These are phyloP conservation scores for Boletus pseudo-olivaceus DNA, from an alignment of 768 basidiomycete genomes.

Conservation along the genomic window DNA sequence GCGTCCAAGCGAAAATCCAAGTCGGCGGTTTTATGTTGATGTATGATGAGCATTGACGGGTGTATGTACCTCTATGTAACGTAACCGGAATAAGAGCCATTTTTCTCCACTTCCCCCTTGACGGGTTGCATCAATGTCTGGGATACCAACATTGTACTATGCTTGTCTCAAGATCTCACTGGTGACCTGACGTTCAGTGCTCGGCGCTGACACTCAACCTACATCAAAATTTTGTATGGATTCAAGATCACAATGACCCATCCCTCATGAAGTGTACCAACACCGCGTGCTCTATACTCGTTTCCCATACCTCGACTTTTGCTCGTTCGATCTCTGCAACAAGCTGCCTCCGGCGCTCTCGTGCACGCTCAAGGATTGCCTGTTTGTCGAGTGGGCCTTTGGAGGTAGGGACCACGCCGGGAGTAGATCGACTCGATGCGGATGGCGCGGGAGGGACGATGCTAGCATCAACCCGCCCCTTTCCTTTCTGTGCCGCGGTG, in stretches of 20 bases:
- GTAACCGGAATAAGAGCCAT: slow-evolving; percentile 8
- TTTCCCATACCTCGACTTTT: slow-evolving; percentile 71
- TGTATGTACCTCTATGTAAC: slow-evolving; percentile 25
- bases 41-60: background rate
- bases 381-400: slow-evolving; percentile 30
- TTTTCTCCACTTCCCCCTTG: background rate
- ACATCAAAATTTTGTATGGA: background rate
- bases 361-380: slow-evolving; percentile 50
- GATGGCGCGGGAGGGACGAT: background rate
- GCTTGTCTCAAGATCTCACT: background rate
- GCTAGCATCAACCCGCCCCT: slow-evolving; percentile 4
- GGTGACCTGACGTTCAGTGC: background rate
- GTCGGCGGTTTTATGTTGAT: slow-evolving; percentile 12
- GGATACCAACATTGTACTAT: background rate
- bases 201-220: background rate
- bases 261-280: slow-evolving; percentile 46
- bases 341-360: slow-evolving; percentile 50
- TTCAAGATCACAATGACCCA: background rate
- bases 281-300: slow-evolving; percentile 65
- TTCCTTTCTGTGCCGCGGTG: slow-evolving; percentile 15
- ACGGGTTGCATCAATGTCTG: background rate
- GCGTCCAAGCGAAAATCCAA: slow-evolving; percentile 10
- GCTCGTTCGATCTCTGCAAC: slow-evolving; percentile 53
- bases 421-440: background rate
- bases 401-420: background rate